phyloP scores from a whole-genome alignment of 2,329 filamentous ascomycete genomes.

The Paecilomyces dactylethromorphus region DNA sequence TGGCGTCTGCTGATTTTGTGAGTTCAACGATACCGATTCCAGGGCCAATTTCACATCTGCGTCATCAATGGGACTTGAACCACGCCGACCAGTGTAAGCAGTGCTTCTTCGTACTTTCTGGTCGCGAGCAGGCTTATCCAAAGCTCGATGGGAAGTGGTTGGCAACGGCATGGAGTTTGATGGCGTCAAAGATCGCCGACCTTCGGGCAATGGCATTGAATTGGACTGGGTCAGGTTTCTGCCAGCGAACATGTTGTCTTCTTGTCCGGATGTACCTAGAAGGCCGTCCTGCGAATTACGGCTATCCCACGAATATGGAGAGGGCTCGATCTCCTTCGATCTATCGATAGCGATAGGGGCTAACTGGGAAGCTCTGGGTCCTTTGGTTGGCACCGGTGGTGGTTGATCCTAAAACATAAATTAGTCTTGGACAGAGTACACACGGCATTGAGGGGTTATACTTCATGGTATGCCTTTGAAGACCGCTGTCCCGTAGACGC shows the following conservation, averaged over 20 bases:
- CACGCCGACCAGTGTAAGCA: constrained; percentile 18
- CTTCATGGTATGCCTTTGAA: constrained; percentile 6
- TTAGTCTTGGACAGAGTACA: constrained; percentile 1
- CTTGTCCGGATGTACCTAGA: constrained; percentile 32
- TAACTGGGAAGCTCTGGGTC: constrained; percentile 22
- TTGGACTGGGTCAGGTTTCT: constrained; percentile 4
- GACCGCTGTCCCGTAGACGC: constrained; percentile 17
- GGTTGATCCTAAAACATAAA: constrained; percentile 6
- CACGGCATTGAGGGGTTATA: background rate
- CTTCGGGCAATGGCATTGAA: constrained; percentile 5
- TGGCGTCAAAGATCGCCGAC: constrained; percentile 10
- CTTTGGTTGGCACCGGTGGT: constrained; percentile 13
- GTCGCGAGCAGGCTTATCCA: constrained; percentile 18
- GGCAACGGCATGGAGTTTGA: constrained; percentile 11
- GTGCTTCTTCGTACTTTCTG: constrained; percentile 24
- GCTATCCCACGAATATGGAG: constrained; percentile 48
- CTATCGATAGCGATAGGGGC: constrained; percentile 41
- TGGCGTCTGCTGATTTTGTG: constrained; percentile 15
- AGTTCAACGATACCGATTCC: constrained; percentile 24
- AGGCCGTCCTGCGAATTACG: constrained; percentile 45
- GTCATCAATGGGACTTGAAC: constrained; percentile 25
- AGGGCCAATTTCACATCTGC: constrained; percentile 34
- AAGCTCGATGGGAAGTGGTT: constrained; percentile 24
- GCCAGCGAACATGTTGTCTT: constrained; percentile 13
- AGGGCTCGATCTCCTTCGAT: constrained; percentile 38